Base-by-base conservation (phyloP, 2,329 filamentous ascomycete genomes). In the Zymoseptoria pseudotritici region DNA sequence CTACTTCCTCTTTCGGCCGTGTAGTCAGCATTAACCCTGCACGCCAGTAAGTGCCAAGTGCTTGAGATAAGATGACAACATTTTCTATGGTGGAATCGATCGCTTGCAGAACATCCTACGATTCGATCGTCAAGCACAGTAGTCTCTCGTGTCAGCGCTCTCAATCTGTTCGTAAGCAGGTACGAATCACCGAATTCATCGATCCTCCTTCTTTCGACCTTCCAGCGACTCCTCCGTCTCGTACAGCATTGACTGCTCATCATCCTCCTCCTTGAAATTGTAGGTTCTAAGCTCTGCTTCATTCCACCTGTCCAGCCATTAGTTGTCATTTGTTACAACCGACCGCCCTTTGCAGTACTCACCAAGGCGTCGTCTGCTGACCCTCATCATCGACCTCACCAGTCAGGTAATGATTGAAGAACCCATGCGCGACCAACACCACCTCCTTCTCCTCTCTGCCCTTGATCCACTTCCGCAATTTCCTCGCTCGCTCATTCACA, bases 271-370 rank as follows among this genome's bases (percentile, higher is more conserved):
- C 1, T 53, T 57, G 56, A 72, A 71, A 0, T 42, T 57, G 61
- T 67, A 72, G 3, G 66, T 71, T 31, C 70, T 59, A 22, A 70
- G 31, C 59, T 71, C 70, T 5, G 69, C 66, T 58, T 72, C 69
- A 11, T 64, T 63, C 66, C 66, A 63, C 54, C 68, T 65, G 26
- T 4, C 17, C 31, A n/a, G 2, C 36, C 21, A 46, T 61, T 46
- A 63, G 59, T 42, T 49, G 4, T 22, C n/a, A 10, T 17, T 11
- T 52, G 11, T 46, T 55, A 1, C 19, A 10, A 2, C 10, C 3
- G 36, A 7, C 21, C 24, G 4, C 4, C 42, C 13, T 20, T 22
- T 11, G 13, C 2, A 2, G 21, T 9, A 53, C 60, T 57, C 58
- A 72, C 69, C 68, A 70, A 22, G 65, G 64, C 56, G 68, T 69